Conservation (phyloP, 2,329 filamentous ascomycete genomes). For the Stromatinia cepivora region DNA sequence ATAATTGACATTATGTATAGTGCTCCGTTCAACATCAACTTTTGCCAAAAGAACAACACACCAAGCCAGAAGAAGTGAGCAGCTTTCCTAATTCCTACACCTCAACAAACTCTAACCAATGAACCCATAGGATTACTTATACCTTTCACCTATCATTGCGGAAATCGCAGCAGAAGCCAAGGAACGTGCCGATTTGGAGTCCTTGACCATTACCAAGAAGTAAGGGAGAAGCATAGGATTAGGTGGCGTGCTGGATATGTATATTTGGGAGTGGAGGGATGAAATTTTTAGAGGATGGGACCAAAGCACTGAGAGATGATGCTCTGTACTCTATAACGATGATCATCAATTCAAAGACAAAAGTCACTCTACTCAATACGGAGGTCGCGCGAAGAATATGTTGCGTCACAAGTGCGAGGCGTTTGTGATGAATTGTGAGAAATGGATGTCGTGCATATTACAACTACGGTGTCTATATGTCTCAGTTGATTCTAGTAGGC, state of each 20-base stretch:
- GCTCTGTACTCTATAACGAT: constrained; percentile 21
- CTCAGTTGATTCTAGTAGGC: neutral
- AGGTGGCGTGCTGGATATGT: constrained; percentile 14
- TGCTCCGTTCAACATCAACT: constrained; percentile 63
- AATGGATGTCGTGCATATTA: neutral
- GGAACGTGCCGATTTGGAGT: constrained; percentile 69
- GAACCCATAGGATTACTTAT: constrained; percentile 57
- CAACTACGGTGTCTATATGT: neutral
- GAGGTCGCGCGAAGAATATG: neutral
- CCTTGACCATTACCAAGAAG: constrained; percentile 56
- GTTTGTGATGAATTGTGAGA: neutral
- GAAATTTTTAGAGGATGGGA: neutral
- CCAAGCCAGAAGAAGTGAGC: constrained; percentile 65
- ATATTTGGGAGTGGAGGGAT: constrained; percentile 14
- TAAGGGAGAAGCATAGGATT: constrained; percentile 19
- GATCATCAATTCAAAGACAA: constrained; percentile 20
- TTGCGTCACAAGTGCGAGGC: constrained; percentile 6
- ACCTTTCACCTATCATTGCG: constrained; percentile 66
- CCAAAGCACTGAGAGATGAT: constrained; percentile 14
- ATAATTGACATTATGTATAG: constrained; percentile 35
- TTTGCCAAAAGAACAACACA: constrained; percentile 64
- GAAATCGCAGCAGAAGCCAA: constrained; percentile 67
- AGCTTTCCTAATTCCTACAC: neutral
- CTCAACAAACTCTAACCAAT: constrained; percentile 5
- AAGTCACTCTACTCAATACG: constrained; percentile 1